phyloP scores from a whole-genome alignment of 306 rosid species.

The Nissolia schottii region DNA sequence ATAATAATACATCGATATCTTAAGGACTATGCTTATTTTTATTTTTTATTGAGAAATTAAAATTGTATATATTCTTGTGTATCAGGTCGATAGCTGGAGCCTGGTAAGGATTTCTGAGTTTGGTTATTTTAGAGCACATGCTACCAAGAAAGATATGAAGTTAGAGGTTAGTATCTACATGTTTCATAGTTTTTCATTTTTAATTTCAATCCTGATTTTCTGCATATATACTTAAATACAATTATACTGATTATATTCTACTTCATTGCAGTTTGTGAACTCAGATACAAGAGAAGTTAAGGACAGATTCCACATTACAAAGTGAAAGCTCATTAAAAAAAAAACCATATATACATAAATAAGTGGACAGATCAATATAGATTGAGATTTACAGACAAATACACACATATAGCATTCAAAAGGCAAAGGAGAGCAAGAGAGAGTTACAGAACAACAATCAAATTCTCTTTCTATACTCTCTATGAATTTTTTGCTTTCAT shows the following conservation, averaged over 20 bases:
- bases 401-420: neutral
- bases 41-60: neutral
- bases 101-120: slow-evolving; percentile 48
- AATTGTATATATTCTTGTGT: neutral
- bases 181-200: neutral
- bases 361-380: neutral
- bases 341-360: neutral
- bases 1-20: neutral
- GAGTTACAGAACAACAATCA: neutral
- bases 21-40: neutral
- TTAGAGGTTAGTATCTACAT: slow-evolving; percentile 50
- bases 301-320: slow-evolving; percentile 65
- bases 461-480: neutral
- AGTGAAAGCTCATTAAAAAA: slow-evolving; percentile 18
- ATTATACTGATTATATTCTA: neutral
- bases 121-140: slow-evolving; percentile 67
- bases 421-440: neutral
- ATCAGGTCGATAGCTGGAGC: slow-evolving; percentile 58
- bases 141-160: slow-evolving; percentile 47
- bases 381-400: neutral
- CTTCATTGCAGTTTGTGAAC: slow-evolving; percentile 50
- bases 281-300: slow-evolving; percentile 41
- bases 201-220: neutral
- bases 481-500: neutral
- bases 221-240: neutral